Evolutionary conservation across 2,329 filamentous ascomycete genomes (phyloP), one percentile per base, ranked within the genome.

Genomic region (Penicillium hesseltinei): DNA sequence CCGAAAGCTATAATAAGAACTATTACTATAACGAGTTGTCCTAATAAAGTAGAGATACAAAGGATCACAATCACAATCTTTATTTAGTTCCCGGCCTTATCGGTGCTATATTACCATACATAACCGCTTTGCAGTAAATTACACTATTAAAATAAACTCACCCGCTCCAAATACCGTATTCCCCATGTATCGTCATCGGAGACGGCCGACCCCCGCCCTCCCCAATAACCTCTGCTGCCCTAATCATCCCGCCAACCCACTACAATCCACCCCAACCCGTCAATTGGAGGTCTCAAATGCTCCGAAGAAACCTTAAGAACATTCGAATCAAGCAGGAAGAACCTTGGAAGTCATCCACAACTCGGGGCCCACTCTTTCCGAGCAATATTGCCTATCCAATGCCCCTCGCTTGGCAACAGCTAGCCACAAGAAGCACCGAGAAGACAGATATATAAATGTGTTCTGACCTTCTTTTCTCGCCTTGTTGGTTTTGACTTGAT

Each of bases 171-270:
- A 44, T 54, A 53, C 46, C 21, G 44, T 50, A 38, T 35, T 15
- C 7, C 11, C 23, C 4, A 2, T 19, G 47, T 29, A 53, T 11
- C 9, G 5, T 10, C n/a, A 62, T 66, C 68, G 69, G 69, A 67
- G 62, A 50, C 52, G 54, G 68, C 68, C 68, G 69, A 60, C 47
- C 46, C 50, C 65, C 63, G 66, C 54, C 25, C 6, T 25, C 19
- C 10, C 48, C 25, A 33, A 15, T 25, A 19, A 15, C 7, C 19
- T 15, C n/a, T n/a, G 48, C n/a, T 19, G 38, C 29, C 29, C 27
- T 25, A 33, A 43, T 45, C 39, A 29, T 40, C 21, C 50, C 25
- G 19, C 17, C 27, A 31, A 51, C 19, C 19, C 11, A 27, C 50
- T 25, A n/a, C 45, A 25, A 25, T 17, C 21, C 10, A 25, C 27